Evolutionary conservation across 2,329 filamentous ascomycete species (phyloP), one percentile per base, ranked within the genome.

Genomic region (Beauveria sp.): DNA sequence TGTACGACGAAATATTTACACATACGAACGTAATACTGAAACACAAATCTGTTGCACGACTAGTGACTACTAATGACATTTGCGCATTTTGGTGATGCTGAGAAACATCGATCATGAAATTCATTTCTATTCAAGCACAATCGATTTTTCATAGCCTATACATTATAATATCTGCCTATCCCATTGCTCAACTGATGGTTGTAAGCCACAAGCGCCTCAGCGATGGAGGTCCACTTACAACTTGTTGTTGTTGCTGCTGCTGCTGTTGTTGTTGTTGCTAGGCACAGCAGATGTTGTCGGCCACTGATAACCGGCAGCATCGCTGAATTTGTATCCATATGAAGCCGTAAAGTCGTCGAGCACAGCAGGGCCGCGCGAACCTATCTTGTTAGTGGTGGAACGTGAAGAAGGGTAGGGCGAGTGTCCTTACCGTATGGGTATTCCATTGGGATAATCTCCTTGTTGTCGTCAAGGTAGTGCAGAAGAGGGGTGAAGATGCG

Each of bases 361-460:
- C 43, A 99, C 93, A 60, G 93, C 90, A 30, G 96, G 96, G 64
- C 96, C 95, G 70, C 96, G 93, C 63, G 95, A 99, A 68, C 95
- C 95, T 99, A 68, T 30, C 26, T 3, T 53, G 58, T 73, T 62
- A 71, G 70, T 45, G 5, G 49, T 65, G n/a, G 28, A 45, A 28
- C 14, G 40, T 54, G 24, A 38, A 30, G 4, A 18, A n/a, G 38
- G 9, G 30, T 10, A 34, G 1, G 30, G 18, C 28, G 28, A 16
- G 20, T 24, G 24, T 49, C 76, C 89, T 79, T 79, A 97, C 95
- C 95, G 74, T 99, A 99, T 67, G 96, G 93, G 79, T 99, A 99
- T 73, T 97, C 93, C 95, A 99, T 99, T 28, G 95, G 95, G 63
- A 96, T 90, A 67, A 99, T 98, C 79, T 99, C 95, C 84, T 96